Base-by-base conservation (phyloP, 2,329 filamentous ascomycete species). In the Aureobasidium sp. region DNA sequence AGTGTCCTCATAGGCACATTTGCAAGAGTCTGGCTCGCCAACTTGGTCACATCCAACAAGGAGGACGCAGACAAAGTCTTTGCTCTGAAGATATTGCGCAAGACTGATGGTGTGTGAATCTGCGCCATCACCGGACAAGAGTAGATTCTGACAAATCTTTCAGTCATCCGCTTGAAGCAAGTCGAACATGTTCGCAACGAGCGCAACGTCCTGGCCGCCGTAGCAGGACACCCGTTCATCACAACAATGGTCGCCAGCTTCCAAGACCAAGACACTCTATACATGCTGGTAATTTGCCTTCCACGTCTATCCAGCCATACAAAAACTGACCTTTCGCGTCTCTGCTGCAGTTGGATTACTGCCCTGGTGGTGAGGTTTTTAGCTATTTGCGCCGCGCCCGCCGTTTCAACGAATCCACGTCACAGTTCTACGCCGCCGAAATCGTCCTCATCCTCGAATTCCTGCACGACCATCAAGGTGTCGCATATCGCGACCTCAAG, bases 131-230 rank as follows among this genome's bases (percentile, higher is more conserved):
- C 15, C 29, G 8, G 3, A 3, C 24, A 22, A 17, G 37, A 44
- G 17, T 12, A 8, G 24, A n/a, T 17, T 39, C 56, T 66, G 45
- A 52, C 62, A 64, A 64, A 57, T 56, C 62, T 35, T 64, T 3
- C 53, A 83, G 87, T 94, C 48, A 88, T 94, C 72, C 87, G 87
- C 66, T 82, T 93, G 62, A 93, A 93, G 79, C 90, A 94, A 71
- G 86, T 93, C 67, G 89, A 93, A 75, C 90, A 94, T 74, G 89
- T 93, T 60, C 87, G 88, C 64, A 89, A 92, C 75, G 90, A 94
- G 79, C 87, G 89, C 68, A 83, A 85, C 65, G 87, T 93, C 67
- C 84, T 94, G 57, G 83, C 85, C 69, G 86, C 89, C 66, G 87
- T 93, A 52, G 85, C 87, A 50, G 89, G 89, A 27, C 86, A 92